These are phyloP conservation scores for Urtica urens DNA, from an alignment of 306 rosid genomes.

Conservation along the genomic window DNA sequence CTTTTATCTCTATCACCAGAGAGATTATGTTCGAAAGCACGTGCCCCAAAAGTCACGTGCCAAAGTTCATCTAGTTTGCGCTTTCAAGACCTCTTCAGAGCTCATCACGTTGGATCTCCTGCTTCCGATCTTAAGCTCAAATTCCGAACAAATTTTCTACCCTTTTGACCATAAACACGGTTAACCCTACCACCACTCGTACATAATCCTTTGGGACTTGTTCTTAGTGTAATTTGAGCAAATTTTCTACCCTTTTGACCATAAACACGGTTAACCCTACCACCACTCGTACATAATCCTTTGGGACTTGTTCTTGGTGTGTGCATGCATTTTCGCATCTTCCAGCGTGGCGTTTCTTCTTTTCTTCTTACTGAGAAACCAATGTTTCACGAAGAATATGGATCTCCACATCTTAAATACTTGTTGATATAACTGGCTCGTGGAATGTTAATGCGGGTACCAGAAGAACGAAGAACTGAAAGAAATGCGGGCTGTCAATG, in stretches of 20 bases:
- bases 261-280: conserved; percentile 14
- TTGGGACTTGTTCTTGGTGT: conserved; percentile 35
- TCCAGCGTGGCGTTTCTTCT: conserved; percentile 23
- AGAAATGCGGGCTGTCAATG: no score
- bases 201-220: conserved; percentile 26
- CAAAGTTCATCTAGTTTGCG: no score
- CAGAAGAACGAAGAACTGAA: no score
- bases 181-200: conserved; percentile 24
- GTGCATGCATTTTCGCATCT: conserved; percentile 24
- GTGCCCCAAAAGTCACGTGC: conserved; percentile 16
- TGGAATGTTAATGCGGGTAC: no score
- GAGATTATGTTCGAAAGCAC: conserved; percentile 42
- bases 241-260: conserved; percentile 28
- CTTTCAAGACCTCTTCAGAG: no score
- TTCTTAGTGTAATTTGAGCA: conserved; percentile 25
- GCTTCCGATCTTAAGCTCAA: conserved; percentile 26
- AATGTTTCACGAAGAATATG: no score
- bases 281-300: conserved; percentile 22
- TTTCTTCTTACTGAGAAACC: no score
- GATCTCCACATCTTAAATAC: no score
- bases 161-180: conserved; percentile 19
- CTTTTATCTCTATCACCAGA: conserved; percentile 52
- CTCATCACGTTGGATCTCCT: conserved; percentile 32
- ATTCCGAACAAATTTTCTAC: conserved; percentile 1
- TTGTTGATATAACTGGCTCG: no score